Evolutionary conservation across 169 alveolate species (phyloP).

Genomic region (Plasmodium chabaudi): DNA sequence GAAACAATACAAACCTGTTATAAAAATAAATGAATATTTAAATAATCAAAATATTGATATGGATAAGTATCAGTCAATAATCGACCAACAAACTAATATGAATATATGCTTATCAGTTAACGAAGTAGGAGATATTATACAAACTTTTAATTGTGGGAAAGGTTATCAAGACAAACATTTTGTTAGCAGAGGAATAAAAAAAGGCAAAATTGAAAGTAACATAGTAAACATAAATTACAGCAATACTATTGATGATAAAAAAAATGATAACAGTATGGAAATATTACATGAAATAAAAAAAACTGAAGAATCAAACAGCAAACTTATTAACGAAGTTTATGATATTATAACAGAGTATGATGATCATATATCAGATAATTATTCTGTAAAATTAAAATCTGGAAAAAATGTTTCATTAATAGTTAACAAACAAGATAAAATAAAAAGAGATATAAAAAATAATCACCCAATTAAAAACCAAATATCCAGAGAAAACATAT

Average conservation of each 20-base stretch:
- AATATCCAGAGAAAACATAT: slow-evolving; percentile 8
- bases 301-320: slow-evolving; percentile 52
- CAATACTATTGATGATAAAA: background rate
- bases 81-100: no score
- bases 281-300: slow-evolving; percentile 61
- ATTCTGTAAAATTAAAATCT: slow-evolving; percentile 15
- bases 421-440: slow-evolving; percentile 21
- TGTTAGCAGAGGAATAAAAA: background rate
- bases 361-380: slow-evolving; percentile 14
- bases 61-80: no score
- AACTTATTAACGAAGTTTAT: slow-evolving; percentile 62
- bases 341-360: slow-evolving; percentile 64
- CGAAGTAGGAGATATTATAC: slow-evolving; percentile 28
- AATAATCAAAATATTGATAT: background rate
- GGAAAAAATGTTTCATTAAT: slow-evolving; percentile 53
- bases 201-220: background rate
- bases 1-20: no score
- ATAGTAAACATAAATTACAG: background rate
- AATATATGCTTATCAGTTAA: slow-evolving; percentile 22
- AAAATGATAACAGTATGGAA: slow-evolving; percentile 52
- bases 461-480: slow-evolving; percentile 5
- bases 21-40: no score
- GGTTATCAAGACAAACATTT: background rate
- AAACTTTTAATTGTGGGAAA: slow-evolving; percentile 6
- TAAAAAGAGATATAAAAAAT: slow-evolving; percentile 4